Percentiles rank a stretch among this genome's conserved stretches.
Evolutionary conservation across 2,329 filamentous ascomycete genomes (phyloP).

Genomic region (Monosporascus sp.): DNA sequence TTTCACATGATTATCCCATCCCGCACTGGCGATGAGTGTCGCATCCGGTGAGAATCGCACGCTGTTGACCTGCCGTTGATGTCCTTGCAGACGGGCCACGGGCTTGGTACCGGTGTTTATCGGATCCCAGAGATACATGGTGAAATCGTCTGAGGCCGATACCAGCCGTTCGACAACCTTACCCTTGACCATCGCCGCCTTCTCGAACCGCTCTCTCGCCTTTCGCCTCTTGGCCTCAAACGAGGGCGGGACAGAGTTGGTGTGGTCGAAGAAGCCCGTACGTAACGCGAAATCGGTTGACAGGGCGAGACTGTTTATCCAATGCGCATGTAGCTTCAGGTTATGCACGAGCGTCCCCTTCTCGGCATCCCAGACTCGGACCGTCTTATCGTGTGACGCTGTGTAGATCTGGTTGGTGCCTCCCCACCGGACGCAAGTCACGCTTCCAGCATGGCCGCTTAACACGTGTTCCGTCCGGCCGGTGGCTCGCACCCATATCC

Average conservation of each 20-base stretch:
- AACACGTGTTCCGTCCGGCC: constrained; percentile 76
- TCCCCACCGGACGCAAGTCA: constrained; percentile 92
- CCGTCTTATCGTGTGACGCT: constrained; percentile 82
- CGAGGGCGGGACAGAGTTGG: constrained; percentile 58
- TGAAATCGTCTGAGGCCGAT: constrained; percentile 91
- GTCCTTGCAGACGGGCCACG: constrained; percentile 80
- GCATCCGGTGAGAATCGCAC: constrained; percentile 93
- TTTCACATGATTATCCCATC: constrained; percentile 94
- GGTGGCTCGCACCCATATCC: constrained; percentile 79
- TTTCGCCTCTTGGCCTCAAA: constrained; percentile 67
- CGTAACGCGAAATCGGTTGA: constrained; percentile 87
- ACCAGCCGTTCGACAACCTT: constrained; percentile 78
- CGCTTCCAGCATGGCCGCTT: constrained; percentile 80
- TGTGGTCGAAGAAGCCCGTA: constrained; percentile 83
- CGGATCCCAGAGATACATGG: constrained; percentile 93
- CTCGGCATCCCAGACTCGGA: constrained; percentile 82
- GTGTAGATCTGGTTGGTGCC: constrained; percentile 83
- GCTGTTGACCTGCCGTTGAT: constrained; percentile 95
- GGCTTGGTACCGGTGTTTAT: constrained; percentile 69
- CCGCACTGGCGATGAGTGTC: constrained; percentile 75
- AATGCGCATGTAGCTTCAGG: constrained; percentile 78
- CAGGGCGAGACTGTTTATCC: constrained; percentile 91
- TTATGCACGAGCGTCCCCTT: constrained; percentile 77
- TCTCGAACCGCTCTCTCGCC: constrained; percentile 78
- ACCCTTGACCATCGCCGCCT: constrained; percentile 71